Evolutionary conservation across 805 yeast genomes (phyloP).

Genomic region (Kodamaea leandrae): DNA sequence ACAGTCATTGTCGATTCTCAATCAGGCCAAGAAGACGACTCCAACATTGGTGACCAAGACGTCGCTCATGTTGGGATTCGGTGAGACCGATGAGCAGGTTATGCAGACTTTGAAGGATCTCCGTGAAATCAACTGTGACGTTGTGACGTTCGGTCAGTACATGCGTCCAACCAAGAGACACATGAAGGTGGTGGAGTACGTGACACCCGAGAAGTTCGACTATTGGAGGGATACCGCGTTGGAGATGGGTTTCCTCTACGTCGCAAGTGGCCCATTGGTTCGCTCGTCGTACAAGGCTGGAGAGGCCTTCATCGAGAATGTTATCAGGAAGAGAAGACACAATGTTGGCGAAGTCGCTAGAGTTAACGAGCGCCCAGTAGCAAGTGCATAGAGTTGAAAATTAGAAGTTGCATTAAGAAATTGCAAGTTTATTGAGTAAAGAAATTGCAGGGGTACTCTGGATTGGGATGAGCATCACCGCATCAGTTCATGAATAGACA

Average conservation of each 20-base stretch:
- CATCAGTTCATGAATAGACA: too few species aligned
- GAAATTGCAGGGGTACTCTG: too few species aligned
- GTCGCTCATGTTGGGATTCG: conserved; percentile 93
- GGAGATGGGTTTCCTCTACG: conserved; percentile 88
- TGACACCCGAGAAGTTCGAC: conserved; percentile 91
- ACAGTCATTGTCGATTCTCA: conserved; percentile 76
- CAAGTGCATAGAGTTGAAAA: neutral
- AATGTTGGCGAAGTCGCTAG: conserved; percentile 44
- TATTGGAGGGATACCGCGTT: conserved; percentile 86
- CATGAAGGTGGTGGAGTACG: conserved; percentile 95
- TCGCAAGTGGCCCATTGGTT: conserved; percentile 96
- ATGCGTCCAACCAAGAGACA: conserved; percentile 99
- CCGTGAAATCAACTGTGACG: conserved; percentile 77
- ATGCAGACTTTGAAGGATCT: conserved; percentile 72
- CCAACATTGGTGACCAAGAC: conserved; percentile 85
- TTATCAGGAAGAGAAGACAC: conserved; percentile 69
- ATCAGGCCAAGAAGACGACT: conserved; percentile 74
- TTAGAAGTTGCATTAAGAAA: neutral
- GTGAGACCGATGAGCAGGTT: conserved; percentile 91
- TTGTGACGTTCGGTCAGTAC: conserved; percentile 97
- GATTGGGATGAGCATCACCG: too few species aligned
- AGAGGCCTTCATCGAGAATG: conserved; percentile 94
- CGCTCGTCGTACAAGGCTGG: conserved; percentile 98
- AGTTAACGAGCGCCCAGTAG: conserved; percentile 16
- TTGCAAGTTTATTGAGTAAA: too few species aligned